Evolutionary conservation across 805 yeast species (phyloP), one percentile per base, ranked within the genome.

Genomic region (Wickerhamiella nectarea): DNA sequence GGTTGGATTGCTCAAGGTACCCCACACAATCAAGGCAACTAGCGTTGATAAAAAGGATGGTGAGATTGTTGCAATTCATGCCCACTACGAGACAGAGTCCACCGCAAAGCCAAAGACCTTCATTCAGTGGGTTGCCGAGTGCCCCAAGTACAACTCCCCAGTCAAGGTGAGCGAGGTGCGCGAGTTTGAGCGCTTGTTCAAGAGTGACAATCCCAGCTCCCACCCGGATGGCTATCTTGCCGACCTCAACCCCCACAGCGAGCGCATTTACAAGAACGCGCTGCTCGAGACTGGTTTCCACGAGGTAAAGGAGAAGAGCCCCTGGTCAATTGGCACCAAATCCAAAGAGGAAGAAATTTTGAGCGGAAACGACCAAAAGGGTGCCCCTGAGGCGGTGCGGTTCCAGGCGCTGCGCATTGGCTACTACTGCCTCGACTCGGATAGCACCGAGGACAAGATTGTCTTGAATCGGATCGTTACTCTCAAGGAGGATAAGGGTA

Each of bases 341-440:
- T 34, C 42, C 15, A 24, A 36, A 10, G 56, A 51, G 20, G 62
- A 54, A 40, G 63, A 69, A 41, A 70, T 71, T 57, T 80, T 86
- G 51, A 69, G 72, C 52, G 96, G 91, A 60, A 70, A 72, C 48
- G 63, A 64, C 33, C 70, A 70, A 26, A 65, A 70, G 50, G 63
- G 71, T 17, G 72, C 75, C 3, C 74, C 76, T 37, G 94, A 87
- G 61, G 74, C 87, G n/a, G 85, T 83, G 25, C 76, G 98, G 64
- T 91, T 91, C 85, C 98, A 91, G 68, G 98, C 95, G 24, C 74
- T 91, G 63, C 77, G 98, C 66, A 89, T 84, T 37, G 98, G 98
- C 24, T 91, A 91, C 64, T 91, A 86, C 74, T 78, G 95, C 57
- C 62, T 85, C 60, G 98, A 91, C 61, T 74, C 72, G 53, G 96